These are phyloP conservation scores for Papiliotrema laurentii DNA, from an alignment of 1,284 basidiomycete species.

Conservation along the genomic window DNA sequence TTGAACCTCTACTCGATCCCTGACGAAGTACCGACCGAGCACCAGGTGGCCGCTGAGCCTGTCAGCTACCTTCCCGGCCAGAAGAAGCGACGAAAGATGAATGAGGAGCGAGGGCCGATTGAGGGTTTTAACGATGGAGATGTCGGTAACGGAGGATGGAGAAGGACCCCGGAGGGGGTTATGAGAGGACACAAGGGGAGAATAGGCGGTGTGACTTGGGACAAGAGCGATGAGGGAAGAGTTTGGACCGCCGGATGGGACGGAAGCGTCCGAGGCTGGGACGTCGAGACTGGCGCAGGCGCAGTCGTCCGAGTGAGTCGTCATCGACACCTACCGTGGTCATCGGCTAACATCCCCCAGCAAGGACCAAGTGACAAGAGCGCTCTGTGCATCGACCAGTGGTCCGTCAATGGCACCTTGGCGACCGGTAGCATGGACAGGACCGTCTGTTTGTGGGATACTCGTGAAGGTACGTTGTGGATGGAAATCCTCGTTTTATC, in stretches of 20 bases:
- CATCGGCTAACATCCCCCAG: conserved; percentile 15
- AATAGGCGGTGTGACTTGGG: conserved; percentile 43
- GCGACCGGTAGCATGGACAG: conserved; percentile 53
- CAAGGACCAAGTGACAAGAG: conserved; percentile 50
- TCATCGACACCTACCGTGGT: background rate
- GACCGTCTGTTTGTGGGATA: conserved; percentile 52
- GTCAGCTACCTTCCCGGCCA: conserved; percentile 43
- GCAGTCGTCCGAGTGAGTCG: conserved; percentile 40
- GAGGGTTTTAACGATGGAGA: conserved; percentile 41
- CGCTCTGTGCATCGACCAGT: conserved; percentile 49
- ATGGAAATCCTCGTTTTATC: background rate
- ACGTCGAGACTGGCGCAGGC: conserved; percentile 47
- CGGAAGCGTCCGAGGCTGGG: conserved; percentile 52
- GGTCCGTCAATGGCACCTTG: conserved; percentile 43
- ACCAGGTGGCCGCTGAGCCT: conserved; percentile 46
- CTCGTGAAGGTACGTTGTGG: conserved; percentile 43
- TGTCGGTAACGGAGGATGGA: conserved; percentile 41
- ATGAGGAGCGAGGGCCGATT: conserved; percentile 48
- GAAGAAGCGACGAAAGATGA: conserved; percentile 60
- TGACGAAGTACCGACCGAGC: conserved; percentile 31
- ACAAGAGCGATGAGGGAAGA: conserved; percentile 26
- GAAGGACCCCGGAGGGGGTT: conserved; percentile 38
- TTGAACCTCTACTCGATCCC: conserved; percentile 63
- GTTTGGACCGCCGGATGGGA: conserved; percentile 50
- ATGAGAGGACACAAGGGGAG: conserved; percentile 45